Percentiles rank a stretch among this genome's conserved stretches.
phyloP scores from a whole-genome alignment of 257 asterid genomes.

The Catharanthus roseus region DNA sequence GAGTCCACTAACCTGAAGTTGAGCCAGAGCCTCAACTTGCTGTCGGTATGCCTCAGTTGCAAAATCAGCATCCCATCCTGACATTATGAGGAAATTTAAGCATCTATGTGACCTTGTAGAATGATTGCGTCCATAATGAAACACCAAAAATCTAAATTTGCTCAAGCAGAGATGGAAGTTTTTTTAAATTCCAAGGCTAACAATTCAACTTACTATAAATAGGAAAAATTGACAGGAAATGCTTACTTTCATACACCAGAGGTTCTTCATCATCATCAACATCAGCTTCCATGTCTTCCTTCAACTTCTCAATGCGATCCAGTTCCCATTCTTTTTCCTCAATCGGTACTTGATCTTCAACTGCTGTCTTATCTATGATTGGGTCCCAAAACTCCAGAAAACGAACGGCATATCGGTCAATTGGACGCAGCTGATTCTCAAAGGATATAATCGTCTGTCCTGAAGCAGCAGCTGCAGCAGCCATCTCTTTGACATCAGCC shows the following conservation, averaged over 20 bases:
- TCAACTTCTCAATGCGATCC: slow-evolving; percentile 90
- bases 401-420: slow-evolving; percentile 85
- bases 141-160: neutral
- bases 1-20: slow-evolving; percentile 60
- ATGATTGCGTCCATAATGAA: neutral
- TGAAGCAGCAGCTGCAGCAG: slow-evolving; percentile 92
- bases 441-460: slow-evolving; percentile 80
- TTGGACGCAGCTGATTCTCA: slow-evolving; percentile 88
- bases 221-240: slow-evolving; percentile 9
- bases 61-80: slow-evolving; percentile 98
- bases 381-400: slow-evolving; percentile 96
- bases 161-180: neutral
- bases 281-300: slow-evolving; percentile 99
- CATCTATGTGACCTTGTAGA: neutral
- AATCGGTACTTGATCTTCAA: slow-evolving; percentile 47
- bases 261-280: slow-evolving; percentile 98
- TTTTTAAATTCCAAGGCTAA: neutral
- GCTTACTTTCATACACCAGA: slow-evolving; percentile 87
- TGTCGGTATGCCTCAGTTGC: slow-evolving; percentile 93
- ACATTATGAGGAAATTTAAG: slow-evolving; percentile 18
- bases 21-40: slow-evolving; percentile 87
- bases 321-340: slow-evolving; percentile 96
- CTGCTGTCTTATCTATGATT: slow-evolving; percentile 65
- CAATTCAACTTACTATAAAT: slow-evolving; percentile 6
- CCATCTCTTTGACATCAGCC: slow-evolving; percentile 96